Base-by-base conservation (phyloP, 495 filamentous ascomycete species). In the Hypoxylon subgilvum region DNA sequence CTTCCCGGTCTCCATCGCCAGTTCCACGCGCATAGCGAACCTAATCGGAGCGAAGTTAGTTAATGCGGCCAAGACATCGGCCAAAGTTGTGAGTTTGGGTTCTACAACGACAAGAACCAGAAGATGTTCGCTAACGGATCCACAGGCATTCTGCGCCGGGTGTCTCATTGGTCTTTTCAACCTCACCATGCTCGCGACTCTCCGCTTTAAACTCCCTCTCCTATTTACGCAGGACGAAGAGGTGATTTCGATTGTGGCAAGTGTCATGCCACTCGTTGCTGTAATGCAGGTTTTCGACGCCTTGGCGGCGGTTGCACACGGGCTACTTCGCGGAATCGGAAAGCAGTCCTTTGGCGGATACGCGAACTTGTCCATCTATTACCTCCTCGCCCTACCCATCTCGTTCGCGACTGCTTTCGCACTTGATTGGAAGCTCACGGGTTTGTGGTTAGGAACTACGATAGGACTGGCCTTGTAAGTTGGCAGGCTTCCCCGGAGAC, bases 261-360 rank as follows among this genome's bases (percentile, higher is more conserved):
- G 69, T 2, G 82, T 88, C 7, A 76, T 97, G 38, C 92, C 92
- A 1, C 65, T 96, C 1, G 88, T 86, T 42, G 91, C 91, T 0
- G 80, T 90, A 0, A 96, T 96, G 78, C 92, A 97, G 71, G 79
- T 94, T 1, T 91, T 93, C 57, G 93, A 97, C 66, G 83, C 87
- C 9, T 68, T 94, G 35, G 86, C 91, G 0, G 80, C 85, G 6
- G 87, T 85, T 59, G 89, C 87, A 60, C 91, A 93, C 62, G 92
- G 93, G 14, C 75, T 96, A 25, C 76, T 97, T 22, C 81, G 92
- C 17, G 93, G 92, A 7, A 81, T 93, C 22, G 92, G 92, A 2
- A 81, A 88, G 27, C 93, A 96, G 69, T 86, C 91, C 59, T 82
- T 97, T 42, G 92, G 92, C 1, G 91, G 92, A 3, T 96, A 92